Evolutionary conservation across 2,329 filamentous ascomycete genomes (phyloP), one percentile per base, ranked within the genome.

Genomic region (Xylariaceae sp.): DNA sequence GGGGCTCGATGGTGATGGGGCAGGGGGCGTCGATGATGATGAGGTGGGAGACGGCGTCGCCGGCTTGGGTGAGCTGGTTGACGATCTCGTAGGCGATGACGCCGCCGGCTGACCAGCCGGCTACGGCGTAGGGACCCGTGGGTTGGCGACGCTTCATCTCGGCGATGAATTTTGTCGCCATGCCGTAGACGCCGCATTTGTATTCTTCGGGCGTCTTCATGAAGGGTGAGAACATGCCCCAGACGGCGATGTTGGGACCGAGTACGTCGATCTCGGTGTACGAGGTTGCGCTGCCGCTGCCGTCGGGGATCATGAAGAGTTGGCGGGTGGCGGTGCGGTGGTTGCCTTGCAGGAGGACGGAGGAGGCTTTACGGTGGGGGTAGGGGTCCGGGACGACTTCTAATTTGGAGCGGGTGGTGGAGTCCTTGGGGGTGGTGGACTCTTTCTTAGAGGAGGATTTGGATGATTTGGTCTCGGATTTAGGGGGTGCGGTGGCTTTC

Each of bases 101-200:
- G 42, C 88, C 88, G 30, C 88, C 89, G 1, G 87, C 88, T n/a
- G 84, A 89, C 88, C 88, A 92, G 23, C 89, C 89, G 13, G 84
- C 82, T 0, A 91, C 73, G 54, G 81, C 80, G 73, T 89, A 90
- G 0, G 87, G 85, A 0, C 88, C 88, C 18, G 77, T 68, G 2
- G 87, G 84, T 73, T 91, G 88, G 54, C 87, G 86, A 4, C 84
- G 82, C 73, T 85, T 86, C 73, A 91, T 88, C 73, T 90, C 88
- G 3, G 79, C 75, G 45, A 89, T 81, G 73, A 87, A 89, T 69
- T 86, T 81, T 64, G 80, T 74, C 4, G 85, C 82, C 70, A 88
- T 83, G 30, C 84, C 84, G 66, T 86, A 82, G 56, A 89, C 83
- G 60, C 85, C 85, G 67, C 84, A 87, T 34, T 79, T 80, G 74